Conservation (phyloP, 2,329 filamentous ascomycete genomes). For the Hymenoscyphus albidus region DNA sequence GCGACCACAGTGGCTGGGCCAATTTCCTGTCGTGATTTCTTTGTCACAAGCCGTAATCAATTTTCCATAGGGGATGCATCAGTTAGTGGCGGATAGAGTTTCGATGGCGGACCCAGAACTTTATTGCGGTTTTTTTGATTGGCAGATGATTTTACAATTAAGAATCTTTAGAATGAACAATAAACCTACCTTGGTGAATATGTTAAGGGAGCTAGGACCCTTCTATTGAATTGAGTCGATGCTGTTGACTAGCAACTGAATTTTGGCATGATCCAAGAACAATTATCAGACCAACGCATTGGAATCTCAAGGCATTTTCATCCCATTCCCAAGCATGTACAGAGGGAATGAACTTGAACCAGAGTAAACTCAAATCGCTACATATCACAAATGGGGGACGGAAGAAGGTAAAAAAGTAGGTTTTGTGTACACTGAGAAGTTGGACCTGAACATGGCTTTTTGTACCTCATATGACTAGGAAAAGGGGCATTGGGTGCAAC, state of each 20-base stretch:
- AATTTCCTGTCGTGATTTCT: conserved; percentile 18
- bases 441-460: conserved; percentile 11
- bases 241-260: too few species aligned
- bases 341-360: conserved; percentile 22
- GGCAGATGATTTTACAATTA: neutral
- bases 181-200: too few species aligned
- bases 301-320: neutral
- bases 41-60: conserved; percentile 24
- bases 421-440: conserved; percentile 20
- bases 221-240: too few species aligned
- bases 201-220: too few species aligned
- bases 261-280: neutral
- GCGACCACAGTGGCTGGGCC: neutral
- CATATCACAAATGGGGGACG: conserved; percentile 19
- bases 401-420: conserved; percentile 15
- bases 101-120: neutral
- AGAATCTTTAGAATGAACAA: too few species aligned
- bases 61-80: neutral
- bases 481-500: conserved; percentile 25
- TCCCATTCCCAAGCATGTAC: conserved; percentile 22
- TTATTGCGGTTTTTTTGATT: neutral
- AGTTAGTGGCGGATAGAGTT: neutral
- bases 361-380: conserved; percentile 26
- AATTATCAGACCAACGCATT: neutral
- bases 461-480: conserved; percentile 18